Evolutionary conservation across 106 monocot species (phyloP).

Genomic region (Allium fistulosum): DNA sequence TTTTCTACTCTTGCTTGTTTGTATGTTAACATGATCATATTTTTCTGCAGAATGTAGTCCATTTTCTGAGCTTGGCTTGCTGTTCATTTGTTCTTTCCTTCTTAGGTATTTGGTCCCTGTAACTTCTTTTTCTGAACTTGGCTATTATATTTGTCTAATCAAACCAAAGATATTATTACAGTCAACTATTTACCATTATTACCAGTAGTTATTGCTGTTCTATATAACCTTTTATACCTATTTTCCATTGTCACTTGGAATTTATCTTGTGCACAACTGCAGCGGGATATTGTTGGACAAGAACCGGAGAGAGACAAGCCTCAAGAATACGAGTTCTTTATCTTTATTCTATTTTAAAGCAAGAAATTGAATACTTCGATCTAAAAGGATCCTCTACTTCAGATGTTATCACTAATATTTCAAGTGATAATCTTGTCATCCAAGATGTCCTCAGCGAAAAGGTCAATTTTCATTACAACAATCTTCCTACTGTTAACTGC

Average conservation of each 20-base stretch:
- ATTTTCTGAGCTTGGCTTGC: slow-evolving; percentile 24
- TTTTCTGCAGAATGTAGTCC: slow-evolving; percentile 24
- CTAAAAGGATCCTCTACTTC: slow-evolving; percentile 15
- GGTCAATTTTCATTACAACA: slow-evolving; percentile 11
- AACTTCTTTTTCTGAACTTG: background rate
- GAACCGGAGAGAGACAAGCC: slow-evolving; percentile 5
- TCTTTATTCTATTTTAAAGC: slow-evolving; percentile 5
- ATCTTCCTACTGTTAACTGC: too few species aligned
- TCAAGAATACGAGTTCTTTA: slow-evolving; percentile 5
- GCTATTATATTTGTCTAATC: background rate
- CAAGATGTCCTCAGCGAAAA: slow-evolving; percentile 68
- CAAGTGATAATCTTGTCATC: slow-evolving; percentile 58
- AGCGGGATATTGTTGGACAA: slow-evolving; percentile 13
- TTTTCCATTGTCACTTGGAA: too few species aligned
- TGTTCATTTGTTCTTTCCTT: slow-evolving; percentile 19
- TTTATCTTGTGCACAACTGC: too few species aligned
- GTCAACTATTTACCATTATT: background rate
- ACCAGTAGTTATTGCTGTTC: background rate
- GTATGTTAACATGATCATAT: background rate
- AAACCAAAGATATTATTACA: background rate
- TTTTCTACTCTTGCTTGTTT: background rate
- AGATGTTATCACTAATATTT: slow-evolving; percentile 54
- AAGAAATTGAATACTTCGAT: slow-evolving; percentile 12
- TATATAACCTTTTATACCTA: too few species aligned
- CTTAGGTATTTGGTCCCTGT: slow-evolving; percentile 18